Evolutionary conservation across 31 red algal species (phyloP).

Genomic region (Bonnemaisonia californica): DNA sequence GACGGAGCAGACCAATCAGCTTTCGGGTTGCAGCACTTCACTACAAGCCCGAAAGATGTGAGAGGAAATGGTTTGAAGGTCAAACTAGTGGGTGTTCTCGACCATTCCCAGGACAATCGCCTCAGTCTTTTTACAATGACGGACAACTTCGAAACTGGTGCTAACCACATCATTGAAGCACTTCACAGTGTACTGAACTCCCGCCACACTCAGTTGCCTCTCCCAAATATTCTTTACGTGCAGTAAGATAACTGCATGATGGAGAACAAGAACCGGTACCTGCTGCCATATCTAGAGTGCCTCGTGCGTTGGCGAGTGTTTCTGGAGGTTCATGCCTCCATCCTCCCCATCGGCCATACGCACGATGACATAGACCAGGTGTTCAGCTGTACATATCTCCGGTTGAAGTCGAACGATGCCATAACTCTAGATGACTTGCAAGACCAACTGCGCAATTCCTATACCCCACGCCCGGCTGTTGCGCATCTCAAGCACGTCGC

Average conservation of each 20-base stretch:
- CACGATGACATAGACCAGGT: slow-evolving; percentile 26
- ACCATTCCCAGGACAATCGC: not conserved
- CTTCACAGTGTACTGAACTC: slow-evolving; percentile 6
- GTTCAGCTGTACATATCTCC: slow-evolving; percentile 6
- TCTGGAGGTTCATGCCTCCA: not conserved
- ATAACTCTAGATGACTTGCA: too few relatives aligned
- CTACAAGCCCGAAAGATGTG: not conserved
- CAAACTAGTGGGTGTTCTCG: slow-evolving; percentile 4
- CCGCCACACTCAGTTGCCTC: not conserved
- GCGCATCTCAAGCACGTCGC: too few relatives aligned
- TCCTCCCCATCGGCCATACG: slow-evolving; percentile 35
- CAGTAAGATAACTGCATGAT: slow-evolving; percentile 10
- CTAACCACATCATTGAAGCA: slow-evolving; percentile 12
- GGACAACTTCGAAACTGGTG: too few relatives aligned
- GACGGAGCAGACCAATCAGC: slow-evolving; percentile 21
- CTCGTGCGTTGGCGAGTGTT: not conserved
- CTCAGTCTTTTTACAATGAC: slow-evolving; percentile 5
- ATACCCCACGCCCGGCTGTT: too few relatives aligned
- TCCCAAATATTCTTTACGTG: not conserved
- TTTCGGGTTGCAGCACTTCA: not conserved
- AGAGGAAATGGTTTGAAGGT: not conserved
- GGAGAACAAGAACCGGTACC: slow-evolving; percentile 20
- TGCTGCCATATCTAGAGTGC: slow-evolving; percentile 13
- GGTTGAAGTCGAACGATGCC: too few relatives aligned
- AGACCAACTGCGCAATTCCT: too few relatives aligned